Base-by-base conservation (phyloP, 495 filamentous ascomycete species). In the Aspergillus haitiensis region DNA sequence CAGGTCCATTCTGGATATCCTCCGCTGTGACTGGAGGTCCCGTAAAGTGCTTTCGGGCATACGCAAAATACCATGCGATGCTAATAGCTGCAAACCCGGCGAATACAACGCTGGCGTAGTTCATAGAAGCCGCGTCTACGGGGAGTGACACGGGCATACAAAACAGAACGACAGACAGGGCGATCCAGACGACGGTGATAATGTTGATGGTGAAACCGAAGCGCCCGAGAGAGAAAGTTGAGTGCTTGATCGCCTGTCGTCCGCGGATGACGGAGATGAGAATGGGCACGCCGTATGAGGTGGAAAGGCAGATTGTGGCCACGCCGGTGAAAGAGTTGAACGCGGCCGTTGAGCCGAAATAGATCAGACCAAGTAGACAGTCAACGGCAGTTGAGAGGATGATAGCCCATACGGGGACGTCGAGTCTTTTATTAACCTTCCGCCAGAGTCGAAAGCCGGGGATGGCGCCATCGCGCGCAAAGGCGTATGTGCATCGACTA, bases 401-500 rank as follows among this genome's bases (percentile, higher is more conserved):
- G n/a, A 87, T 68, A 2, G 79, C 82, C 72, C 71, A 79, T 1
- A 87, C 72, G 5, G 85, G 85, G 27, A 87, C 81, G 58, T 84
- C 78, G 46, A 84, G 75, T 27, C 69, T 72, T 35, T 74, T 74
- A 70, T 84, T 80, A 21, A 87, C 82, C 42, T 70, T 68, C 15
- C 81, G 80, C 86, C 86, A 91, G 33, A 90, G 68, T 16, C 78
- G 68, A 56, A 85, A 88, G 4, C 86, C 83, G 0, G 86, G 88
- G 53, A 90, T 90, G 11, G 88, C 88, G 1, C 73, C 71, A 36
- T 81, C 77, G n/a, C 78, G 85, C 16, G 84, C 85, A 64, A 93
- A 93, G 5, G 89, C 88, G 62, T 88, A 92, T 6, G 86, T 87
- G 82, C 91, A 90, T 3, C 89, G 84, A 61, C 81, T 87, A 48